Evolutionary conservation across 192 early-diverging fungal genomes (phyloP).

Genomic region (Jimgerdemannia flammicorona): DNA sequence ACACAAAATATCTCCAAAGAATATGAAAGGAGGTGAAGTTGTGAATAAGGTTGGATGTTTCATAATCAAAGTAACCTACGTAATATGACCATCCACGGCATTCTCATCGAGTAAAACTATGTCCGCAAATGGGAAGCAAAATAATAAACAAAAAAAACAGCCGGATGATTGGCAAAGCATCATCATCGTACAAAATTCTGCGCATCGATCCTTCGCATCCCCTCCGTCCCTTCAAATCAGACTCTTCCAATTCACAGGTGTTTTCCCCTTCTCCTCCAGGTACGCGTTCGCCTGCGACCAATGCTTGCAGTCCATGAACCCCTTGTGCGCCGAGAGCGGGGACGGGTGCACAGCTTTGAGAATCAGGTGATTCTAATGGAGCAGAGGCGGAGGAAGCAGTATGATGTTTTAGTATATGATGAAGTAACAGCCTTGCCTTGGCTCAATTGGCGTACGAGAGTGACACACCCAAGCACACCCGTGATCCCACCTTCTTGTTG

Average conservation of each 20-base stretch:
- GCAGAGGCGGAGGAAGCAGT: not conserved
- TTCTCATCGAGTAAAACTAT: no score
- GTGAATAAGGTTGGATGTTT: no score
- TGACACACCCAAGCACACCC: no score
- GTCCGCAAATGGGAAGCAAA: no score
- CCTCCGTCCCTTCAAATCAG: slow-evolving; percentile 12
- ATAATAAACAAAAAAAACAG: no score
- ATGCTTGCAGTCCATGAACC: slow-evolving; percentile 84
- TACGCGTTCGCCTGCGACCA: slow-evolving; percentile 90
- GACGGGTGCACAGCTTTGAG: slow-evolving; percentile 87
- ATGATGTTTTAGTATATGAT: not conserved
- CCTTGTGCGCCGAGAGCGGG: slow-evolving; percentile 80
- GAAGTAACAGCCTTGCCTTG: not conserved
- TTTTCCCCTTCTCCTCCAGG: slow-evolving; percentile 52
- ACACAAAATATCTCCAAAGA: no score
- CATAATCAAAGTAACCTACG: no score
- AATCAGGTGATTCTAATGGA: slow-evolving; percentile 71
- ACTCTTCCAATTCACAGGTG: slow-evolving; percentile 66
- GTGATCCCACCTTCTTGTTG: slow-evolving; percentile 39
- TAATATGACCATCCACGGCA: no score
- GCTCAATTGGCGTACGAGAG: not conserved
- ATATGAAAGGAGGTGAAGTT: no score
- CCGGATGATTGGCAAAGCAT: no score
- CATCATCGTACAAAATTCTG: no score
- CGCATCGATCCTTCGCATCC: no score